Evolutionary conservation across 768 basidiomycete genomes (phyloP).

Genomic region (Amyloporia xantha): DNA sequence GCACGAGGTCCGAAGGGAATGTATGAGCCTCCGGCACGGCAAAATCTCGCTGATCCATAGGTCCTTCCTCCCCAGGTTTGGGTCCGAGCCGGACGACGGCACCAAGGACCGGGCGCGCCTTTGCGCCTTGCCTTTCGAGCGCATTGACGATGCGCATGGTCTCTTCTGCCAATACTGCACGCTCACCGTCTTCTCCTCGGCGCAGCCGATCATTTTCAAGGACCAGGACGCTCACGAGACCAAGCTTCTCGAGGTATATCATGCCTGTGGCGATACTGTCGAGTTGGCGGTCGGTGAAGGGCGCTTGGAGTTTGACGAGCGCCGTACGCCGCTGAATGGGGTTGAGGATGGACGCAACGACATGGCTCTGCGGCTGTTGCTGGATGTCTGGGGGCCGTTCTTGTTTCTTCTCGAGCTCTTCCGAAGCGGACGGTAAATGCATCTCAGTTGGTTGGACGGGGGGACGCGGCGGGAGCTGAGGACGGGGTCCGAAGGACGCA

Average conservation of each 20-base stretch:
- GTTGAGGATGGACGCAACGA: conserved; percentile 73
- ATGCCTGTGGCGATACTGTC: conserved; percentile 91
- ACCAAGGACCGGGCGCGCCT: conserved; percentile 83
- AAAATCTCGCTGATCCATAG: conserved; percentile 26
- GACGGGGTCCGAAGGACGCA: conserved; percentile 79
- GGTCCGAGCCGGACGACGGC: conserved; percentile 82
- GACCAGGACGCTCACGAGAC: conserved; percentile 91
- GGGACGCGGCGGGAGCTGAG: conserved; percentile 26
- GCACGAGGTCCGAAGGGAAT: conserved; percentile 68
- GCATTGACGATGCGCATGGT: conserved; percentile 77
- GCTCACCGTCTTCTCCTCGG: conserved; percentile 64
- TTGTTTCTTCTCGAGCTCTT: conserved; percentile 22
- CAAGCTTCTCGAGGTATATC: conserved; percentile 93
- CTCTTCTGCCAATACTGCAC: conserved; percentile 63
- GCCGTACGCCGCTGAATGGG: conserved; percentile 83
- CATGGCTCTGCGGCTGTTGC: conserved; percentile 39
- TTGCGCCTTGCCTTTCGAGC: conserved; percentile 80
- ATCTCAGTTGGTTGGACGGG: conserved; percentile 24
- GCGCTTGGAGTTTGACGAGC: conserved; percentile 94
- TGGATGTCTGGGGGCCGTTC: conserved; percentile 25
- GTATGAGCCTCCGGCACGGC: conserved; percentile 72
- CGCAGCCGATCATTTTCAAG: conserved; percentile 80
- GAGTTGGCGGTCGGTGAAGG: conserved; percentile 88
- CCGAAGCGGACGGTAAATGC: conserved; percentile 19
- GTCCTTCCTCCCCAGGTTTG: conserved; percentile 43